These are phyloP conservation scores for Cladosporium sp. DNA, from an alignment of 2,329 filamentous ascomycete genomes.

Conservation along the genomic window DNA sequence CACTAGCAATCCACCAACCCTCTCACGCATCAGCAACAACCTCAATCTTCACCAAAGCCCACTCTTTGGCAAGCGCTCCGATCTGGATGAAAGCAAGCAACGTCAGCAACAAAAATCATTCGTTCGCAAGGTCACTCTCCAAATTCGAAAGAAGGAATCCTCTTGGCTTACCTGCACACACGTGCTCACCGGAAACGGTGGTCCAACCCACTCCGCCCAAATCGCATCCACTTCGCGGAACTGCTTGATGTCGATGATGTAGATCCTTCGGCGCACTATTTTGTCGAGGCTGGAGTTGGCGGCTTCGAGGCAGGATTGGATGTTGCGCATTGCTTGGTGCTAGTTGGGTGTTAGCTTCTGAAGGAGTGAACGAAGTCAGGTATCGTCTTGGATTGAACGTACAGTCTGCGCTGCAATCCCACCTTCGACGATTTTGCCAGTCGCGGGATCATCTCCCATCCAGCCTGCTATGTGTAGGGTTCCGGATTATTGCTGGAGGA, in stretches of 20 bases:
- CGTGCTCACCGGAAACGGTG: slow-evolving; percentile 24
- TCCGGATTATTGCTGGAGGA: slow-evolving; percentile 17
- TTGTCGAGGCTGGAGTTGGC: slow-evolving; percentile 22
- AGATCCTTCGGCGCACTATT: slow-evolving; percentile 24
- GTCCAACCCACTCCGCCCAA: slow-evolving; percentile 20
- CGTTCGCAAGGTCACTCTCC: background rate
- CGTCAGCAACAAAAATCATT: background rate
- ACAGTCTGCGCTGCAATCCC: slow-evolving; percentile 25
- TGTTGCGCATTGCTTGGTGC: slow-evolving; percentile 24
- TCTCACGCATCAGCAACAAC: slow-evolving; percentile 22
- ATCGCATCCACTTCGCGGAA: slow-evolving; percentile 22
- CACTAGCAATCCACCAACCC: background rate
- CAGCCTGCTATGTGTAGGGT: slow-evolving; percentile 26
- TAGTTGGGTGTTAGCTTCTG: background rate
- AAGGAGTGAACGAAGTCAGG: no score
- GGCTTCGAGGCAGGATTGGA: slow-evolving; percentile 23
- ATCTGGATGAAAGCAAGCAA: slow-evolving; percentile 4
- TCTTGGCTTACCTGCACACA: slow-evolving; percentile 20
- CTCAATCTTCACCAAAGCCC: slow-evolving; percentile 26
- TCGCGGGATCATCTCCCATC: slow-evolving; percentile 29
- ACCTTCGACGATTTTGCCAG: slow-evolving; percentile 25
- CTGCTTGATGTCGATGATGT: slow-evolving; percentile 25
- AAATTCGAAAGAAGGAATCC: background rate
- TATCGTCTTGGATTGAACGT: no score
- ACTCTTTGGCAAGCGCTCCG: slow-evolving; percentile 24